Evolutionary conservation across 306 rosid species (phyloP).

Genomic region (Sicyos baderoa): DNA sequence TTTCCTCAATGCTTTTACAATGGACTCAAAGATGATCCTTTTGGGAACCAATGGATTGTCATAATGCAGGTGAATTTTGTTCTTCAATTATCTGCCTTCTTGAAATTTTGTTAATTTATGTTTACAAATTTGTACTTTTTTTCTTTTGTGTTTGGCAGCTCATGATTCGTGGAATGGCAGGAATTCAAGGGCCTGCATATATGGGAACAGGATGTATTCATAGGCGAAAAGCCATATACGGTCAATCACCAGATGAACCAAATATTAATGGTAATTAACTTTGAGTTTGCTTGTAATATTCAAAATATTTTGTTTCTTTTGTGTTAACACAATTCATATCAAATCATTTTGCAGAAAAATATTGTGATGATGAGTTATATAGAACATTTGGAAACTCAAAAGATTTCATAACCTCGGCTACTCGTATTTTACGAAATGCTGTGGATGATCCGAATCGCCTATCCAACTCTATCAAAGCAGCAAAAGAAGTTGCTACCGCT

Average conservation of each 20-base stretch:
- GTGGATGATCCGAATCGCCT: not conserved
- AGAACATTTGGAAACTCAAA: conserved; percentile 10
- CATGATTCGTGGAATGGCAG: not conserved
- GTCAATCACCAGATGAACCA: conserved; percentile 4
- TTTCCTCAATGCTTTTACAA: conserved; percentile 44
- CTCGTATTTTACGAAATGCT: not conserved
- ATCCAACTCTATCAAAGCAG: not conserved
- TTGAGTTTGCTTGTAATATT: no score
- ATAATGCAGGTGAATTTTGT: conserved; percentile 12
- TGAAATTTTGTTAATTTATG: no score
- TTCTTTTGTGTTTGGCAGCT: not conserved
- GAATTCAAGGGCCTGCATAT: conserved; percentile 13
- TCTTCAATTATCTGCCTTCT: conserved; percentile 23
- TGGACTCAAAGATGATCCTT: conserved; percentile 54
- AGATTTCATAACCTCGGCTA: not conserved
- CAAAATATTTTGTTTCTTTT: not conserved
- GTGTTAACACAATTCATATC: not conserved
- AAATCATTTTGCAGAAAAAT: conserved; percentile 1
- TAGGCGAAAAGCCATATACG: conserved; percentile 3
- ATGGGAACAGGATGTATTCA: conserved; percentile 21
- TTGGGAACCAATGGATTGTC: conserved; percentile 34
- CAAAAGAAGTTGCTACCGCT: conserved; percentile 20
- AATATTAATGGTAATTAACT: not conserved
- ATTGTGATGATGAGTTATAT: not conserved
- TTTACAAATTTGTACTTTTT: not conserved